Percentiles rank a stretch among this genome's conserved stretches.
phyloP scores from a whole-genome alignment of 2,329 filamentous ascomycete species.

The Aspergillus hiratsukae region DNA sequence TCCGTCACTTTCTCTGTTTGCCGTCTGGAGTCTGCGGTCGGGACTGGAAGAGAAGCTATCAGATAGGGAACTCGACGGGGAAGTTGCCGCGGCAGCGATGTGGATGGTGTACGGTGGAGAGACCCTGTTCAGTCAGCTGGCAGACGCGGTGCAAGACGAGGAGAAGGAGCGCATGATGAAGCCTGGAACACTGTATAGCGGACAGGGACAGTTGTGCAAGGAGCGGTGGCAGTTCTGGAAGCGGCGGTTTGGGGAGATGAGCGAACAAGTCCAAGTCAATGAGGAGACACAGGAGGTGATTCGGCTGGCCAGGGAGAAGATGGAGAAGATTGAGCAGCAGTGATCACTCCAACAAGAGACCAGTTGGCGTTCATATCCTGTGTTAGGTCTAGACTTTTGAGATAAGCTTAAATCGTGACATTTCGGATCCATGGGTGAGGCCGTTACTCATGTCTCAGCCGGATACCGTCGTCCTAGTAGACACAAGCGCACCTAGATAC shows the following conservation, averaged over 20 bases:
- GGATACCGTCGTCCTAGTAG: no score
- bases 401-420: no score
- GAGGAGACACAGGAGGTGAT: neutral
- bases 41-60: slow-evolving; percentile 5
- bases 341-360: no score
- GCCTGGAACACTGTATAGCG: slow-evolving; percentile 6
- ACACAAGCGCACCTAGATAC: no score
- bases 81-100: slow-evolving; percentile 3
- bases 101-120: slow-evolving; percentile 8
- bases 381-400: no score
- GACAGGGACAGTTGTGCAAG: slow-evolving; percentile 2
- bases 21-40: slow-evolving; percentile 8
- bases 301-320: neutral
- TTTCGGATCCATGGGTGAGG: no score
- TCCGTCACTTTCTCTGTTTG: slow-evolving; percentile 1
- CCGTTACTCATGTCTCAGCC: no score
- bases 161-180: slow-evolving; percentile 1
- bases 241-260: slow-evolving; percentile 1
- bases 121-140: neutral
- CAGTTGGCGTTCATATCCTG: no score
- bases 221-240: slow-evolving; percentile 14
- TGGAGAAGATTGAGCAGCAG: neutral
- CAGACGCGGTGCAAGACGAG: neutral
- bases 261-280: neutral
- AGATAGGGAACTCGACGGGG: neutral